Base-by-base conservation (phyloP, 179 eudicot species). In the Beta corolliflora region DNA sequence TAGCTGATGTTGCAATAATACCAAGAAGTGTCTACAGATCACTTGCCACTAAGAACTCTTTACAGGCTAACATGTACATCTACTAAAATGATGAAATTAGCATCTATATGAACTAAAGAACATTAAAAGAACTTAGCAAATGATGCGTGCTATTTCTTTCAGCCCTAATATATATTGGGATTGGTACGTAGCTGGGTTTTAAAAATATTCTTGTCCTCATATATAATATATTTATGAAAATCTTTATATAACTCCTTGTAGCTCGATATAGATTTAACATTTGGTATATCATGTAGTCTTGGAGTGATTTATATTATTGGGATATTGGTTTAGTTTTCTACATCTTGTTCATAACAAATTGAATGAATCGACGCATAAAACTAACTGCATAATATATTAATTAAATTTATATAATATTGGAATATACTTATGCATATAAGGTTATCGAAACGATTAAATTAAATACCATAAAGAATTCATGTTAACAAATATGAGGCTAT, bases 21-120 rank as follows among this genome's bases (percentile, higher is more conserved):
- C 45, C 23, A 12, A 48, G 75, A 52, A 60, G 70, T 60, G 55
- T 60, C 36, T 75, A 31, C 67, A 76, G 15, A 64, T 77, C 80
- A 77, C 59, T 77, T 64, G 45, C 64, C 80, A 77, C 80, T 48
- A 64, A 58, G 3, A 21, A 3, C 77, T 77, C 72, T 63, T 46
- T 77, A 63, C 79, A 77, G 71, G n/a, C 56, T 63, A 46, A 71
- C 79, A 77, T 50, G 9, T 5, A 64, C 23, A 63, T 59, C 21
- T 77, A 23, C 23, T 77, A 77, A 12, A 23, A n/a, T 63, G 54
- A 58, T 59, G 7, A 41, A 19, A 71, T 50, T 73, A 29, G 14
- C 54, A 46, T 71, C 74, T 45, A 16, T 15, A n/a, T n/a, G n/a
- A n/a, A n/a, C n/a, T n/a, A n/a, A 7, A 45, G 55, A 16, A 13